Conservation (phyloP, 2,329 filamentous ascomycete genomes). For the Plectosphaerella cucumerina region DNA sequence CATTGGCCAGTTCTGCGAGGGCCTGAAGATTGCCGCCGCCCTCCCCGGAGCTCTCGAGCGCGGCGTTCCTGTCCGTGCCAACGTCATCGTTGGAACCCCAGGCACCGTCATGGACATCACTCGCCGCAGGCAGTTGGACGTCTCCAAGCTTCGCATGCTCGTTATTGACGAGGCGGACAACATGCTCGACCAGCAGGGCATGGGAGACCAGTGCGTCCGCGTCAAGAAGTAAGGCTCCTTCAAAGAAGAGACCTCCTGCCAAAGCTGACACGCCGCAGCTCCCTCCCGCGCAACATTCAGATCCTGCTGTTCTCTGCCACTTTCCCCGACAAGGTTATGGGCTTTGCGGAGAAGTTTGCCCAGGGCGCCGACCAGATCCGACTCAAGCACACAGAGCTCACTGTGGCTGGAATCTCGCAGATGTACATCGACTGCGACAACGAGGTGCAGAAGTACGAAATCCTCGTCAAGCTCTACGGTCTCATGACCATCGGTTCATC, state of each 20-base stretch:
- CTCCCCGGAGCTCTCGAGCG: slow-evolving; percentile 74
- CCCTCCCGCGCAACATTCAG: slow-evolving; percentile 73
- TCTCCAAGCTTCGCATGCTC: slow-evolving; percentile 69
- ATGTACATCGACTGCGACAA: slow-evolving; percentile 92
- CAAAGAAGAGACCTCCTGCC: slow-evolving; percentile 2
- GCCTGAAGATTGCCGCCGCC: slow-evolving; percentile 72
- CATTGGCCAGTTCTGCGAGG: slow-evolving; percentile 80
- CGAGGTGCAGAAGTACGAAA: slow-evolving; percentile 80
- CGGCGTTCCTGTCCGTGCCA: slow-evolving; percentile 64
- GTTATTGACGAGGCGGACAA: slow-evolving; percentile 98
- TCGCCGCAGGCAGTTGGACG: slow-evolving; percentile 69
- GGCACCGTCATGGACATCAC: slow-evolving; percentile 90
- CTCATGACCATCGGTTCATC: slow-evolving; percentile 95
- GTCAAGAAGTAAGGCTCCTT: slow-evolving; percentile 66
- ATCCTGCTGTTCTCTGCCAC: slow-evolving; percentile 95
- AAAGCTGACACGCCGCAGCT: slow-evolving; percentile 35
- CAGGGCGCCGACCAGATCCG: slow-evolving; percentile 84
- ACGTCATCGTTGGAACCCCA: slow-evolving; percentile 88
- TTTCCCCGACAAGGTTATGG: slow-evolving; percentile 78
- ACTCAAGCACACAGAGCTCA: slow-evolving; percentile 84
- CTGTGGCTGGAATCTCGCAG: slow-evolving; percentile 94
- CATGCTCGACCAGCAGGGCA: slow-evolving; percentile 93
- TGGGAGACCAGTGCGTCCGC: slow-evolving; percentile 91
- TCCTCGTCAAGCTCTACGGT: slow-evolving; percentile 89
- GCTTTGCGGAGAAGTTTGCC: slow-evolving; percentile 80